Evolutionary conservation across 208 protist species (phyloP), one percentile per base, ranked within the genome.

Genomic region (Leishmania tarentolae): DNA sequence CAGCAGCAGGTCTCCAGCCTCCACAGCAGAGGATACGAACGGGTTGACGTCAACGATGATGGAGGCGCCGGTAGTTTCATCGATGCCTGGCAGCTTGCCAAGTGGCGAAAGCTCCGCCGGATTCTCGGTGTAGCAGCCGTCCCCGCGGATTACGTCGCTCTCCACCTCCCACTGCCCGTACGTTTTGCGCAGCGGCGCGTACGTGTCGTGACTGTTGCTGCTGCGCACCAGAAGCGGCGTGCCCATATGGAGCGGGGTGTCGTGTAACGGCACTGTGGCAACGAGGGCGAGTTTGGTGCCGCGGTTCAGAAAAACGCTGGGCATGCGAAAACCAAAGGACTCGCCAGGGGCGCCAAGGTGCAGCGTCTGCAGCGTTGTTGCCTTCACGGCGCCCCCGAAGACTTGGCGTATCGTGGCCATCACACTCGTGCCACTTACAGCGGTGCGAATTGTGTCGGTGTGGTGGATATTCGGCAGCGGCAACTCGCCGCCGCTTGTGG

Each of bases 91-190:
- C 57, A 90, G 82, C 89, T 96, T 95, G 19, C 94, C 94, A 2
- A 95, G 47, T 52, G 91, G 91, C 31, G 88, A 57, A 40, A 97
- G 82, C 81, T 97, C 94, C 21, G 85, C 78, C 31, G 92, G 91
- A 66, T 92, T 56, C 46, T 87, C 69, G 15, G 93, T 96, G 88
- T 91, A 97, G 87, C 91, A 93, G 13, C 94, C 94, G 65, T 97
- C 93, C 35, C 92, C 90, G 47, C 83, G 37, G 70, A 97, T 94
- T 59, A 79, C 69, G 70, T 88, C 91, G 61, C 78, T 78, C 85
- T 97, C 92, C 66, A 96, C 91, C 77, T 97, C 94, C 83, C 90
- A 91, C 84, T 96, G 91, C 42, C 94, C 94, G 76, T 97, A 97
- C 24, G 90, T 95, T 65, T 88, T 81, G 9, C 94, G 90, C 35